A percentile compares a stretch with the other conserved stretches of the same genome.
Conservation (phyloP, 306 rosid species). For the Cicer pinnatifidum region DNA sequence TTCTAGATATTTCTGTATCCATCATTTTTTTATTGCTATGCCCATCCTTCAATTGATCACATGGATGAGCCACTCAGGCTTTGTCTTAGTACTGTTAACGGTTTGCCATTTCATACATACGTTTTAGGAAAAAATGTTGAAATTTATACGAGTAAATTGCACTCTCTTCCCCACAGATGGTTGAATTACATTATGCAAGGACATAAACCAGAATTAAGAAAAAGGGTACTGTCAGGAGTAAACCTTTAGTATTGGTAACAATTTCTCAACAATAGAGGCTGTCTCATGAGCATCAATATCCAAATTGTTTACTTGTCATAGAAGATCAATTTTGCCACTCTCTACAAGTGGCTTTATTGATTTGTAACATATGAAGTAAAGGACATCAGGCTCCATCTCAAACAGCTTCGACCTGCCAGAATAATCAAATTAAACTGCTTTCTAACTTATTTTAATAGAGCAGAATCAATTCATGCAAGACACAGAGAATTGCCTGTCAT, state of each 20-base stretch:
- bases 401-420: conserved; percentile 57
- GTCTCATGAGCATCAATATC: conserved; percentile 19
- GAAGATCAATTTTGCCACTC: conserved; percentile 74
- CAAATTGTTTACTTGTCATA: conserved; percentile 38
- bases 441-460: neutral
- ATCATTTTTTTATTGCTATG: too few relatives aligned
- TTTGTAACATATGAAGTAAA: conserved; percentile 83
- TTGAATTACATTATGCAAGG: too few relatives aligned
- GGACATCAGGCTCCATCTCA: conserved; percentile 58
- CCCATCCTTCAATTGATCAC: too few relatives aligned
- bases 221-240: neutral
- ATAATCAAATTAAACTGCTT: conserved; percentile 11
- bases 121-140: too few relatives aligned
- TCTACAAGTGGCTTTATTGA: conserved; percentile 81
- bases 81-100: too few relatives aligned
- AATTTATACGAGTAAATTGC: too few relatives aligned
- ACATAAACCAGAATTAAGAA: neutral
- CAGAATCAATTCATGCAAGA: conserved; percentile 24
- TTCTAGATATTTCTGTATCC: too few relatives aligned
- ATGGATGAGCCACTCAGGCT: too few relatives aligned
- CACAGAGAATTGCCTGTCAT: conserved; percentile 63
- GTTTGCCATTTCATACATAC: too few relatives aligned
- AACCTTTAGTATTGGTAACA: neutral
- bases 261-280: conserved; percentile 11
- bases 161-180: too few relatives aligned